These are phyloP conservation scores for Xylaria grammica DNA, from an alignment of 495 filamentous ascomycete species.

Conservation along the genomic window DNA sequence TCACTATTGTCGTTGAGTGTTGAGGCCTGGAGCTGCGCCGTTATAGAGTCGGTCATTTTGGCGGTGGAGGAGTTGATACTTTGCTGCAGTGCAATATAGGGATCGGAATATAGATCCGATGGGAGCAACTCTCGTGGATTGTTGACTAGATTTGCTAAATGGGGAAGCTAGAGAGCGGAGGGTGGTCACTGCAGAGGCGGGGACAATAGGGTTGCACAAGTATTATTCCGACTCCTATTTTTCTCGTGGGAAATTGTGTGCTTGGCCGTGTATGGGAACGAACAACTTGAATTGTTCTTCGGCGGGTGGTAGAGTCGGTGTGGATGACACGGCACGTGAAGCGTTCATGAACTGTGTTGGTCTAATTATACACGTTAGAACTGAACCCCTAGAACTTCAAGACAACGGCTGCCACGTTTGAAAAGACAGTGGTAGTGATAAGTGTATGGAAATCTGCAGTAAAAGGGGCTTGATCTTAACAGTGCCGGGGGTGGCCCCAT, in stretches of 20 bases:
- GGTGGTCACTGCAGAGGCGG: background rate
- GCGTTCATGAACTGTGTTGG: conserved; percentile 1
- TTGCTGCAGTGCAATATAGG: background rate
- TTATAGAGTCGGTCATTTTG: conserved; percentile 59
- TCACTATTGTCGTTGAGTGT: conserved; percentile 71
- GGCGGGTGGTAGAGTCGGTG: background rate
- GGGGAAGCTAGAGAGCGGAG: background rate
- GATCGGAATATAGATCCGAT: background rate
- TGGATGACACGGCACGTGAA: background rate
- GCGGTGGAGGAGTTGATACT: background rate
- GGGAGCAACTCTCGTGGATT: background rate
- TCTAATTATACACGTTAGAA: conserved; percentile 4
- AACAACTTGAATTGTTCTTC: background rate
- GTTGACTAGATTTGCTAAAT: background rate
- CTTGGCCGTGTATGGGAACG: background rate
- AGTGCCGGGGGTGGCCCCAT: background rate
- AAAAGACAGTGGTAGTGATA: background rate
- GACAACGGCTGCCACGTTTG: background rate
- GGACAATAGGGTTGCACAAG: background rate
- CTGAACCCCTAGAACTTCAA: background rate
- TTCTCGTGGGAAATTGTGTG: background rate
- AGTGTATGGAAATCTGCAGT: too few species aligned
- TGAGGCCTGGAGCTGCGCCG: conserved; percentile 72
- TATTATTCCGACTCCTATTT: background rate
- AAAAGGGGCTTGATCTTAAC: background rate